phyloP scores from a whole-genome alignment of 1,139 yeast species.

The Zygoascus meyerae region DNA sequence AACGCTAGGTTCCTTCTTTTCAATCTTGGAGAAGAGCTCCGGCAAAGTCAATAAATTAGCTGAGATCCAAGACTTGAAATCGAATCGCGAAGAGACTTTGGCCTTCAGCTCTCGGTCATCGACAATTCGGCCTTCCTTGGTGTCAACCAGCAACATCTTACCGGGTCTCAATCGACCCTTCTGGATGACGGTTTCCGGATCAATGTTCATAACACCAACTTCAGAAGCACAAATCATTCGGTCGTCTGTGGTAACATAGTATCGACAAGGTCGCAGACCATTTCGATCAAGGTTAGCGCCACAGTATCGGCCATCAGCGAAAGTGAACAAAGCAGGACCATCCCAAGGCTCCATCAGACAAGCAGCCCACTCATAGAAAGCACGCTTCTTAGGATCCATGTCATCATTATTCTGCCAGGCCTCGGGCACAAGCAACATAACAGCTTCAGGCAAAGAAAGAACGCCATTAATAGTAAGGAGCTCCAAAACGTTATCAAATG shows the following conservation, averaged over 20 bases:
- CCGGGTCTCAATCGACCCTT: conserved; percentile 97
- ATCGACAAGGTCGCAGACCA: conserved; percentile 97
- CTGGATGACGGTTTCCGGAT: conserved; percentile 71
- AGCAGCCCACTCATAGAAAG: conserved; percentile 99
- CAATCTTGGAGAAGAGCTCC: conserved; percentile 59
- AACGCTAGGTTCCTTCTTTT: conserved; percentile 38
- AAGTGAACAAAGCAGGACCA: conserved; percentile 95
- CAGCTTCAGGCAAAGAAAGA: conserved; percentile 90
- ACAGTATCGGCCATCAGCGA: conserved; percentile 96
- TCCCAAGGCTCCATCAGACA: conserved; percentile 99
- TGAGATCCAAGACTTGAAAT: conserved; percentile 88
- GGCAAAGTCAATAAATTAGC: conserved; percentile 81
- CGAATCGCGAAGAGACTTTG: conserved; percentile 76
- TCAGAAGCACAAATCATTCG: conserved; percentile 97
- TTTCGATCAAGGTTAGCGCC: conserved; percentile 98
- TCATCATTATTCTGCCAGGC: conserved; percentile 89
- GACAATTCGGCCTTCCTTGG: conserved; percentile 85
- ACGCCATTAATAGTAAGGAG: conserved; percentile 87
- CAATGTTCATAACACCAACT: conserved; percentile 92
- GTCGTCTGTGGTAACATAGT: conserved; percentile 90
- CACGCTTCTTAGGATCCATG: conserved; percentile 87
- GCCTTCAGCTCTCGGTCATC: conserved; percentile 86
- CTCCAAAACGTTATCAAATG: conserved; percentile 92
- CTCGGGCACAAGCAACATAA: conserved; percentile 95
- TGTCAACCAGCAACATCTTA: conserved; percentile 91